These are phyloP conservation scores for Prunus persica DNA, from an alignment of 306 rosid species.

Conservation along the genomic window Prunus_persica_NCBIv2 NC_034016.1:17001001-17001500, in stretches of 20 bases:
- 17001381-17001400: too few species aligned
- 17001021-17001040: background rate
- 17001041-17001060: background rate
- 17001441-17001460: too few species aligned
- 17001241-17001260: background rate
- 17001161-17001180: background rate
- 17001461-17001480: too few species aligned
- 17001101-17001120: background rate
- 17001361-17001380: too few species aligned
- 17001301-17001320: too few species aligned
- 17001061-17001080: background rate
- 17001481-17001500: too few species aligned
- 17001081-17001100: background rate
- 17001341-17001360: too few species aligned
- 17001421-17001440: too few species aligned
- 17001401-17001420: too few species aligned
- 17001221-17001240: background rate
- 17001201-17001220: background rate
- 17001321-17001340: too few species aligned
- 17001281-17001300: background rate
- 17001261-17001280: background rate
- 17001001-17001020: slow-evolving; percentile 3
- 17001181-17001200: background rate
- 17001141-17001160: background rate
- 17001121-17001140: background rate